phyloP scores from a whole-genome alignment of 495 filamentous ascomycete species.

The Penicillium fimorum region DNA sequence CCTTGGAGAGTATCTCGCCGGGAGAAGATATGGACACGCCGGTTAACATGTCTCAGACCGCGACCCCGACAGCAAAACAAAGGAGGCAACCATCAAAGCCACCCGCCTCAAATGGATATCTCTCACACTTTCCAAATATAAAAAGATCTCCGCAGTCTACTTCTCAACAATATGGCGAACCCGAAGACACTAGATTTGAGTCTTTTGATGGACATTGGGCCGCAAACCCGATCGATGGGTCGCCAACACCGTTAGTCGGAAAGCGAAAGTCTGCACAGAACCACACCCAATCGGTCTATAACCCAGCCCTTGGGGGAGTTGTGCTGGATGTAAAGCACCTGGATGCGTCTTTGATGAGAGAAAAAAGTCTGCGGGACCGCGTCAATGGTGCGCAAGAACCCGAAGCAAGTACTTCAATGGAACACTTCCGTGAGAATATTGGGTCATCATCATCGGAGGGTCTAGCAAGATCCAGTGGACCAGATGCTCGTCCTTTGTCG shows the following conservation, averaged over 20 bases:
- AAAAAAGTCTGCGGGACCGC: constrained; percentile 37
- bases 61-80: constrained; percentile 32
- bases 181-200: constrained; percentile 25
- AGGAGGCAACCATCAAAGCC: constrained; percentile 17
- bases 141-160: constrained; percentile 16
- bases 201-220: constrained; percentile 30
- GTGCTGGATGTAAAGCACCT: constrained; percentile 21
- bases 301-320: constrained; percentile 7
- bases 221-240: constrained; percentile 13
- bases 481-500: constrained; percentile 53
- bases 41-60: constrained; percentile 36
- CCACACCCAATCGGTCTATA: not conserved
- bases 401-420: constrained; percentile 33
- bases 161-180: constrained; percentile 21
- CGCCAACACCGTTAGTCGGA: constrained; percentile 20
- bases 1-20: constrained; percentile 61
- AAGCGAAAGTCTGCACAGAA: constrained; percentile 16
- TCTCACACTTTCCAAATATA: constrained; percentile 10
- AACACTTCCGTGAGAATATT: constrained; percentile 41
- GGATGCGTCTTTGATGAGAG: constrained; percentile 31
- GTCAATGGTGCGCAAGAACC: constrained; percentile 28
- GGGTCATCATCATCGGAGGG: constrained; percentile 42
- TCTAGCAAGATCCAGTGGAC: constrained; percentile 23
- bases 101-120: constrained; percentile 15
- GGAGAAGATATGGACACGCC: constrained; percentile 60